These are phyloP conservation scores for Dioszegia crocea DNA, from an alignment of 768 basidiomycete species.

Conservation along the genomic window DNA sequence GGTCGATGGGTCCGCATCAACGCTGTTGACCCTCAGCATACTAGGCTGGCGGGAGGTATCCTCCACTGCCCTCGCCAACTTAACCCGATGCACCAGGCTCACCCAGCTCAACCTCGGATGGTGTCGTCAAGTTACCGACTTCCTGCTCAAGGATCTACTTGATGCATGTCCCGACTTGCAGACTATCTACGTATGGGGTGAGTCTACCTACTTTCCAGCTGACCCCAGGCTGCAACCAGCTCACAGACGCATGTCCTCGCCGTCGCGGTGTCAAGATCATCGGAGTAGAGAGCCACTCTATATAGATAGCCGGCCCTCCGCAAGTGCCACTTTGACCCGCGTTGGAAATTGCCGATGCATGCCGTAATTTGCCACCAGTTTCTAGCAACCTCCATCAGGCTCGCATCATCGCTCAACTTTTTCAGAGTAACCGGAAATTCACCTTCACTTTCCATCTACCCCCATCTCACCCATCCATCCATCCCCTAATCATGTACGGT, in stretches of 20 bases:
- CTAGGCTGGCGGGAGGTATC: constrained; percentile 70
- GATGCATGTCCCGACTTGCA: constrained; percentile 53
- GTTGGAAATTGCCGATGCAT: background rate
- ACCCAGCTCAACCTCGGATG: constrained; percentile 72
- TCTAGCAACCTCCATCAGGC: background rate
- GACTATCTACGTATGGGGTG: constrained; percentile 56
- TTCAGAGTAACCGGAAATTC: no score
- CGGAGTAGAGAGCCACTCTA: constrained; percentile 45
- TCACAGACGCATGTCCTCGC: constrained; percentile 46
- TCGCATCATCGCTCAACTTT: no score
- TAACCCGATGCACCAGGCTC: constrained; percentile 53
- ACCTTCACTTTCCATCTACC: background rate
- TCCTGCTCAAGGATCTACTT: constrained; percentile 67
- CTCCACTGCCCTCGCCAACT: constrained; percentile 53
- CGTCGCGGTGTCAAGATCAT: constrained; percentile 46
- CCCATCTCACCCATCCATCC: background rate
- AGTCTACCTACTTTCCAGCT: constrained; percentile 9
- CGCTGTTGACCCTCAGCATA: constrained; percentile 63
- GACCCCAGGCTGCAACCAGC: constrained; percentile 43
- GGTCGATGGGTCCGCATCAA: constrained; percentile 63
- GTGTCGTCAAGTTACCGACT: constrained; percentile 78
- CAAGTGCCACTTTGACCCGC: background rate
- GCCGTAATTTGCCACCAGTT: constrained; percentile 1
- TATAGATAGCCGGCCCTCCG: constrained; percentile 5
- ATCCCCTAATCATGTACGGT: constrained; percentile 18